Percentiles rank a stretch among this genome's conserved stretches.
Conservation (phyloP, 805 yeast genomes). For the Cyberlindnera suaveolens region DNA sequence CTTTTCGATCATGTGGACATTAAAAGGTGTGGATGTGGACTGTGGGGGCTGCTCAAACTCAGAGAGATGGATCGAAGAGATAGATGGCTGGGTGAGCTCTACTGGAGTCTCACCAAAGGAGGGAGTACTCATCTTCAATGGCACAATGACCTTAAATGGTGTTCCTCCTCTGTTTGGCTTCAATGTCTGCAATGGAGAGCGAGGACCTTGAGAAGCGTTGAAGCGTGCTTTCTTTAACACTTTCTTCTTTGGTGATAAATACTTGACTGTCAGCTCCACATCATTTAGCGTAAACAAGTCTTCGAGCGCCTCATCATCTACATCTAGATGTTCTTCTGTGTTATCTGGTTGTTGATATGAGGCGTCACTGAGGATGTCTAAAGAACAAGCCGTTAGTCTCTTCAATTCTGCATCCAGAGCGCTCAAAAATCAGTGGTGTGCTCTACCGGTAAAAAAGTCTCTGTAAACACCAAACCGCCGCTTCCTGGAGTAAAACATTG, state of each 20-base stretch:
- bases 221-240: background rate
- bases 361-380: background rate
- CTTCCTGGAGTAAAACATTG: constrained; percentile 17
- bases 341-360: background rate
- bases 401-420: too few relatives aligned
- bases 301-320: constrained; percentile 3
- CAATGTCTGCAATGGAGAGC: background rate
- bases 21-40: constrained; percentile 22
- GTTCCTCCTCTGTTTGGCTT: background rate
- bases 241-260: constrained; percentile 11
- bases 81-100: background rate
- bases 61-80: constrained; percentile 21
- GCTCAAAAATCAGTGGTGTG: background rate
- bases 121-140: background rate
- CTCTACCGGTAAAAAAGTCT: constrained; percentile 18
- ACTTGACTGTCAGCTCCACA: constrained; percentile 6
- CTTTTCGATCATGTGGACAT: constrained; percentile 1
- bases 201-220: background rate
- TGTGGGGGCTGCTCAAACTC: constrained; percentile 23
- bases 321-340: background rate
- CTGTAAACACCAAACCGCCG: constrained; percentile 19
- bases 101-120: constrained; percentile 1
- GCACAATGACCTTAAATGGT: background rate
- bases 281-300: constrained; percentile 14
- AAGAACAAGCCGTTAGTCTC: too few relatives aligned